Evolutionary conservation across 2,329 filamentous ascomycete species (phyloP), one percentile per base, ranked within the genome.

Genomic region (Ophiocordyceps camponoti-leonardi): DNA sequence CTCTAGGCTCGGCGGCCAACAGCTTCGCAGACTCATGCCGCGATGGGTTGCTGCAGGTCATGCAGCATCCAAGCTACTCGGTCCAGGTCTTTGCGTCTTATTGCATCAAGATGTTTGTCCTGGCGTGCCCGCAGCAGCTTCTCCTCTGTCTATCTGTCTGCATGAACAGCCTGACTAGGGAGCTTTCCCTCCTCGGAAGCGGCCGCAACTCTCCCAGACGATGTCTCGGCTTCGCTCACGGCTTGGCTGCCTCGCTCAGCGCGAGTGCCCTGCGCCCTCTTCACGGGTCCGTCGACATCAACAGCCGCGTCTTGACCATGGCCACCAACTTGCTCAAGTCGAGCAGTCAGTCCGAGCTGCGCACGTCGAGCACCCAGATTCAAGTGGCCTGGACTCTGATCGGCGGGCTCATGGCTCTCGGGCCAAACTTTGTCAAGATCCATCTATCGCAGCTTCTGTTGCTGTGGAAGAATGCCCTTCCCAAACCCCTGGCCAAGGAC

Each of bases 331-430:
- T 98, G 26, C 73, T 98, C 37, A 98, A 98, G 62, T 88, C 83
- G 0, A 95, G 87, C 59, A 81, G 87, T 42, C 86, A 86, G 57
- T 92, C 86, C 1, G 90, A 98, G 58, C 69, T 98, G 45, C 80
- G 90, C 26, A 79, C 92, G 33, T 94, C 92, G 7, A 86, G 86
- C 55, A 94, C 87, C 1, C 92, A 98, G 58, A 87, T 98, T 22
- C 92, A 98, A 59, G 88, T 98, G 2, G 92, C 92, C 6, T 98
- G 92, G 90, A 93, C 94, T 43, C 68, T 98, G 47, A 94, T 98
- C 42, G 92, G 93, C 35, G 92, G 93, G 0, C 67, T 98, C 46
- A 96, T 96, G 90, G 87, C 88, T 1, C 73, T 98, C 1, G 92
- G 92, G 0, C 90, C 92, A 4, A 96, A 94, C 61, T 98, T 98